Percentiles rank a stretch among this genome's conserved stretches.
phyloP scores from a whole-genome alignment of 2,329 filamentous ascomycete species.

The Ophiostoma populinum region DNA sequence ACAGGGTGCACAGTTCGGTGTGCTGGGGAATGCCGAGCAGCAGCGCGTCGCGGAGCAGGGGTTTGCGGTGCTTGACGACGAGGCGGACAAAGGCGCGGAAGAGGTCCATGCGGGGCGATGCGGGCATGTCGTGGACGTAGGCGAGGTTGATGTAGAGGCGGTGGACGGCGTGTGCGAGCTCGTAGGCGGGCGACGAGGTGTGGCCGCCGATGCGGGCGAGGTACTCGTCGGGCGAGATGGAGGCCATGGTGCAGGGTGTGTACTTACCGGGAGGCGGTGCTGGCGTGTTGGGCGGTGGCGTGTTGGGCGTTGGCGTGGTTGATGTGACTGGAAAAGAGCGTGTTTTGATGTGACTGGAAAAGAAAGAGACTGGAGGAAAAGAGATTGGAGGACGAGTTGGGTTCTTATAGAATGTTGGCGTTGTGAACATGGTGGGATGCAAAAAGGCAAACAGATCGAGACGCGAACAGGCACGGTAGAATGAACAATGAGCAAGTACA shows the following conservation, averaged over 20 bases:
- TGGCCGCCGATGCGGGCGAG: conserved; percentile 1
- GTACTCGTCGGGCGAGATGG: not conserved
- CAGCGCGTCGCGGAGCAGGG: not conserved
- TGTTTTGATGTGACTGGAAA: not conserved
- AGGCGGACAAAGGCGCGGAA: conserved; percentile 4
- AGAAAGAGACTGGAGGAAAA: too few species aligned
- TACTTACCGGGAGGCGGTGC: too few species aligned
- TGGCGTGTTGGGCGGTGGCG: not conserved
- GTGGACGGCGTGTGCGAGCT: conserved; percentile 5
- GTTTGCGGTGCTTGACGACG: not conserved
- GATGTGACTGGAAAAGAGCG: too few species aligned
- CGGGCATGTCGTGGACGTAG: not conserved
- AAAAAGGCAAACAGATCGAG: too few species aligned
- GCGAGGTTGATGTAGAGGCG: conserved; percentile 3
- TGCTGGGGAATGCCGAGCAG: not conserved
- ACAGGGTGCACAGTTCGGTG: too few species aligned
- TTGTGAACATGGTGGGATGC: too few species aligned
- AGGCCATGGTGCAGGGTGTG: not conserved
- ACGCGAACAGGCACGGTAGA: too few species aligned
- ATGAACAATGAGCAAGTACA: too few species aligned
- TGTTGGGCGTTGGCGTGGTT: not conserved
- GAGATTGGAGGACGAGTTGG: too few species aligned
- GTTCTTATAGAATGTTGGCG: too few species aligned
- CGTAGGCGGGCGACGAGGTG: not conserved
- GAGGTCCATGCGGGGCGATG: not conserved